Conservation (phyloP, 1,284 basidiomycete genomes). For the Ceratobasidium papillatum region DNA sequence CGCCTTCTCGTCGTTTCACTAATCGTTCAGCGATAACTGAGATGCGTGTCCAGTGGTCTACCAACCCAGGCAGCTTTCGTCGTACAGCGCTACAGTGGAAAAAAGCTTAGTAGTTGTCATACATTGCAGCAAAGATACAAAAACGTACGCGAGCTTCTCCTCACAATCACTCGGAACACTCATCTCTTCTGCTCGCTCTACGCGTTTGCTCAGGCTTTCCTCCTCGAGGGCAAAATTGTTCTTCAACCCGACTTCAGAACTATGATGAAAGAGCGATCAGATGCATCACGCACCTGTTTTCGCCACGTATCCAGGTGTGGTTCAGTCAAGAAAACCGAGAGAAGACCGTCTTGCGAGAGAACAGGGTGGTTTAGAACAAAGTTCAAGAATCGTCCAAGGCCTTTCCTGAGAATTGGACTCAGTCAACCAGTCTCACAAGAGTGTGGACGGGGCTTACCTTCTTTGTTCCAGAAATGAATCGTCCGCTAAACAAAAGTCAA, state of each 20-base stretch:
- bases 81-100: conserved; percentile 67
- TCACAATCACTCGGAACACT: conserved; percentile 90
- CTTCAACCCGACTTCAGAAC: not conserved
- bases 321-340: conserved; percentile 83
- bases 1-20: conserved; percentile 84
- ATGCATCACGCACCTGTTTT: conserved; percentile 59
- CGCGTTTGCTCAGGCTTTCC: conserved; percentile 80
- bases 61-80: conserved; percentile 72
- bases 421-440: not conserved
- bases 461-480: conserved; percentile 89
- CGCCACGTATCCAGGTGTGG: conserved; percentile 86
- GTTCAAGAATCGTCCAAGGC: conserved; percentile 81
- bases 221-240: conserved; percentile 71
- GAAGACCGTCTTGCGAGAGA: conserved; percentile 83
- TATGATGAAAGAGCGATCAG: not conserved
- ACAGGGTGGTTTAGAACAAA: conserved; percentile 91
- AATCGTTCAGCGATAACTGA: conserved; percentile 84
- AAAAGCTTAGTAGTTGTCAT: too few relatives aligned
- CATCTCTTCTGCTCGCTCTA: conserved; percentile 89
- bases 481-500: conserved; percentile 64
- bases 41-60: conserved; percentile 92
- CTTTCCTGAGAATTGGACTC: conserved; percentile 63
- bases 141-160: conserved; percentile 78
- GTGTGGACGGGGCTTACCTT: conserved; percentile 57
- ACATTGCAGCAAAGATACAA: conserved; percentile 29